Evolutionary conservation across 805 yeast species (phyloP), one percentile per base, ranked within the genome.

Genomic region (Saccharomyces kudriavzevii): DNA sequence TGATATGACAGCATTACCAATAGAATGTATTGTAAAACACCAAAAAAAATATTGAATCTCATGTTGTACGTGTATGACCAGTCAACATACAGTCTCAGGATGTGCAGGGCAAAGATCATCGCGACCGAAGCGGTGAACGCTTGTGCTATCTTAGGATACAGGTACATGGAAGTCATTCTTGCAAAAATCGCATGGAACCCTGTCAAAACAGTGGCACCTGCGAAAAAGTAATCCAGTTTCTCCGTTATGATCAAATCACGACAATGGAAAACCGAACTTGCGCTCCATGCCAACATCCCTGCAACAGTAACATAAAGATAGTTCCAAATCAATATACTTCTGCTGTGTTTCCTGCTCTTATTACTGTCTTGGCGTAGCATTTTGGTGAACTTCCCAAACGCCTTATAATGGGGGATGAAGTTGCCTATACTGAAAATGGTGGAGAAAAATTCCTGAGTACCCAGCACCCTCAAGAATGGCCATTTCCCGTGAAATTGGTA

Each of bases 401-500:
- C 83, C 50, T 69, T 58, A 61, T 69, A 80, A 64, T 89, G 92
- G 2, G 92, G 88, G 13, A 82, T 54, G 56, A 83, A 79, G 62
- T 87, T 87, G 24, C 80, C 76, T 4, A 87, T 61, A n/a, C 96
- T 87, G 68, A 94, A 92, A 1, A 89, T 22, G 1, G 87, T 83
- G 13, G 95, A 85, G 25, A 84, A 87, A 0, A 89, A 72, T 66
- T 94, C 99, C 68, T 94, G 99, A 11, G 86, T 73, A 0, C 96
- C 96, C n/a, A 77, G 70, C 0, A 87, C 64, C 49, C 99, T 76
- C 17, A 74, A 57, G 63, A 94, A 94, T 2, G 98, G 98, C 99
- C 99, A 94, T 72, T 94, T 94, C 0, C 99, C 99, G 69, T 94
- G 97, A 71, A 89, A 94, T 68, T 94, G 99, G 45, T 77, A 77